These are phyloP conservation scores for Thraustochytrium striatum DNA, from an alignment of 352 stramenopile species.

Conservation along the genomic window DNA sequence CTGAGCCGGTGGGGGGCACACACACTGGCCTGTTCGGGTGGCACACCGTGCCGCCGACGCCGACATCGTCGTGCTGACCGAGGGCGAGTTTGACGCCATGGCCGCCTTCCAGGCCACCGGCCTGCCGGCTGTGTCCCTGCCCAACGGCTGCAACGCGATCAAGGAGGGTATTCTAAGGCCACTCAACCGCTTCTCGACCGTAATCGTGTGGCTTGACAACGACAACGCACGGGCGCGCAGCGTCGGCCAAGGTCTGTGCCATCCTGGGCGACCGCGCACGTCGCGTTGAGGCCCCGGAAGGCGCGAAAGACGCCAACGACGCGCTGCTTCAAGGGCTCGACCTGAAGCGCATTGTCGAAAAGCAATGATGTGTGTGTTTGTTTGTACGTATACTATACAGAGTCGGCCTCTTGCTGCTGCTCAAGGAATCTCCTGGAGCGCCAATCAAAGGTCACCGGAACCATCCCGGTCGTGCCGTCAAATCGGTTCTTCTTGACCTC, in stretches of 20 bases:
- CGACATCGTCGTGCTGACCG: slow-evolving; percentile 89
- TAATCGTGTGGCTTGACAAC: slow-evolving; percentile 99
- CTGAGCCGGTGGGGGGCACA: background rate
- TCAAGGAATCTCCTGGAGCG: background rate
- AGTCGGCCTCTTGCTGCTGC: background rate
- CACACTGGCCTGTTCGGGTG: slow-evolving; percentile 97
- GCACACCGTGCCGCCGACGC: slow-evolving; percentile 81
- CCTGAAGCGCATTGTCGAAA: slow-evolving; percentile 72
- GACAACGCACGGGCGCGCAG: slow-evolving; percentile 87
- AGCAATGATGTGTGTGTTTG: too few species aligned
- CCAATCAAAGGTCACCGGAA: slow-evolving; percentile 68
- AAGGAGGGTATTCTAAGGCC: slow-evolving; percentile 87
- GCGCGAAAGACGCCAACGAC: slow-evolving; percentile 98
- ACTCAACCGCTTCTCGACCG: slow-evolving; percentile 91
- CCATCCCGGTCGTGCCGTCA: slow-evolving; percentile 78
- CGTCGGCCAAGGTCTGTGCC: slow-evolving; percentile 89
- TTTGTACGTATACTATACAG: too few species aligned
- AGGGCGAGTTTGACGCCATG: slow-evolving; percentile 95
- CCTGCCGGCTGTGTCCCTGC: slow-evolving; percentile 83
- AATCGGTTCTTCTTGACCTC: slow-evolving; percentile 90
- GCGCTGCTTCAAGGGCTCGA: slow-evolving; percentile 82
- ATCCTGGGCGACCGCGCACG: slow-evolving; percentile 83
- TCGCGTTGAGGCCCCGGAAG: slow-evolving; percentile 55
- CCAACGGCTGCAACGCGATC: slow-evolving; percentile 92
- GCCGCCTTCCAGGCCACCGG: slow-evolving; percentile 92